Base-by-base conservation (phyloP, 371 early-diverging fungal species). In the Mortierella sp. region DNA sequence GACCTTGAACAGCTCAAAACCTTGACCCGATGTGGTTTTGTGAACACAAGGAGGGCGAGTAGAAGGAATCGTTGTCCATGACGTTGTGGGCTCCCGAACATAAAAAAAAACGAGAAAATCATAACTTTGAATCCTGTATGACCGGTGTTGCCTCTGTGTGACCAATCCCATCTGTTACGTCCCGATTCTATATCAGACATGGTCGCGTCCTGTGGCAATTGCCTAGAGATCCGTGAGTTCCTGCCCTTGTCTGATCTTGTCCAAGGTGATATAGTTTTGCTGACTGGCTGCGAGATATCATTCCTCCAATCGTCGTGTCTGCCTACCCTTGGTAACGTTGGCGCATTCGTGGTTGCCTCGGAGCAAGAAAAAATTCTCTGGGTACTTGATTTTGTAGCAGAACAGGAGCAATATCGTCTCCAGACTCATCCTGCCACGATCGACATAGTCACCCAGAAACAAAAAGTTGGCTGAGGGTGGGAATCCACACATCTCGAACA, bases 261-360 rank as follows among this genome's bases (percentile, higher is more conserved):
- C 19, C 31, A 31, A 24, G 50, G 4, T 29, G 19, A 58, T 34
- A 34, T 19, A n/a, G n/a, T n/a, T n/a, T 8, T 29, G 34, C 34
- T 29, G 29, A 24, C 24, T 58, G 58, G 5, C 34, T 58, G 58
- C 19, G 19, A 22, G 41, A 50, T n/a, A 50, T 48, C 9, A 37
- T n/a, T 45, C 37, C 39, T 13, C 13, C 6, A n/a, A 34, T 64
- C 39, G 24, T 24, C 70, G 41, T n/a, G n/a, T 47, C 26, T 34
- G 39, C 87, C 73, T 86, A 91, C 90, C 98, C 88, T 95, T 91
- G 64, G 97, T 99, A 22, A 99, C 96, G 78, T 94, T 95, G 71
- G 97, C 97, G 85, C 96, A 97, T 88, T 99, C 99, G 90, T 99
- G 99, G 88, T 99, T 99, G 44, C 99, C 99, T 67, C 99, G 88